Base-by-base conservation (phyloP, 306 rosid genomes). In the Neltuma alba region DNA sequence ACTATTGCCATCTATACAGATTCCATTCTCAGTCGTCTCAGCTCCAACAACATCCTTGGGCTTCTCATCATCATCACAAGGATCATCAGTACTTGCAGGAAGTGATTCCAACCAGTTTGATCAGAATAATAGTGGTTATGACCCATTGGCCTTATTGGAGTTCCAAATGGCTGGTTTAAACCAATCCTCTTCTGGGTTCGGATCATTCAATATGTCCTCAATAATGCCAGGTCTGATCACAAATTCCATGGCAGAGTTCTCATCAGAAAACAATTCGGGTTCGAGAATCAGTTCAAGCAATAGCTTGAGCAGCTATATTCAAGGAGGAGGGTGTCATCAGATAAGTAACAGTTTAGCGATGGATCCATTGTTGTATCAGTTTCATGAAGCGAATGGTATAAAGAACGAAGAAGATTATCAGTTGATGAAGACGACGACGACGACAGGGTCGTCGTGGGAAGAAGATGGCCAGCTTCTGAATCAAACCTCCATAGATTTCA, bases 211-310 rank as follows among this genome's bases (percentile, higher is more conserved):
- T 7, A 64, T 36, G 38, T 2, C 10, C 18, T 30, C 67, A 2
- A 61, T 27, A 12, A 27, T 61, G 70, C 70, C 70, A 2, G 40
- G 45, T 18, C 41, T 64, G 15, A 34, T 10, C 58, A 50, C 58
- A 18, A 62, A 31, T 31, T 62, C 21, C 2, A 16, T 25, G 64
- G 7, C 64, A 14, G 64, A 57, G 64, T 25, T 57, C 0, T 25
- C 64, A 11, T 90, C 97, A 0, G 94, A 91, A 69, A 91, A 83
- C 72, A 86, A 89, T 25, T 91, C 94, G 3, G 94, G 74, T 66
- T 83, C 94, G 0, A 85, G 85, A 73, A 76, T 90, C 31, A 82
- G 86, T 58, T 87, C 91, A 3, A 92, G 97, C 89, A 94, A 91
- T 62, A 91, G 94, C 89, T 92, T 97, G 72, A 88, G 96, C 81